Base-by-base conservation (phyloP, 2,329 filamentous ascomycete species). In the Colletotrichum sp. region DNA sequence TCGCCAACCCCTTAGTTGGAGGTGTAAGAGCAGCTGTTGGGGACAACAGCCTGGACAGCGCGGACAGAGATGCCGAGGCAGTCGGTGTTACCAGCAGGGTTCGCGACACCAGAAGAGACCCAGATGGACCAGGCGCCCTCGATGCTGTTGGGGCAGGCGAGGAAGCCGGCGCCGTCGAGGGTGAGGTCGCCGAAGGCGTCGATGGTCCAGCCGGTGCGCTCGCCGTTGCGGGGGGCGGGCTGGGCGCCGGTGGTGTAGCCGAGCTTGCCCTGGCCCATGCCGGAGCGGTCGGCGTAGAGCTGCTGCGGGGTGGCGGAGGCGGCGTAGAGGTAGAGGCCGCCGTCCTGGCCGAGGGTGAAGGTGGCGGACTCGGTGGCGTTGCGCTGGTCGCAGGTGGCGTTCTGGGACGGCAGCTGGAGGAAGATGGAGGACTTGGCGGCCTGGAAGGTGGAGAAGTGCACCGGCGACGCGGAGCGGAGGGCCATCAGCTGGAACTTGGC, bases 191-290 rank as follows among this genome's bases (percentile, higher is more conserved):
- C 84, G 75, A 80, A 73, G 62, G 81, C 80, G 79, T 87, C 85
- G 65, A 92, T 77, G 28, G 82, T 78, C 85, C 89, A 93, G 71
- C 86, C 86, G 60, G 84, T 84, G 69, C 84, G 83, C 85, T 92
- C 88, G 30, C 76, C 81, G 80, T 89, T 87, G 39, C 78, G 79
- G 34, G 86, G 85, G 1, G 83, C 72, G 8, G 79, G 71, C 78
- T 87, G 79, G 52, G 79, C 86, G 57, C 88, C 88, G 6, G 87
- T 89, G 39, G 87, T 86, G 84, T 91, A 93, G 57, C 87, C 86
- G 57, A 92, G 79, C 26, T 85, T 83, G 67, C 91, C 91, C 78
- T 90, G 88, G 78, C 89, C 90, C 90, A 92, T 91, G 80, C 90
- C 90, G 62, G 89, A 91, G 60, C 88, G 88, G 81, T 93, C 90